Evolutionary conservation across 2,329 filamentous ascomycete species (phyloP), one percentile per base, ranked within the genome.

Genomic region (Aspergillus fumigatiaffinis): DNA sequence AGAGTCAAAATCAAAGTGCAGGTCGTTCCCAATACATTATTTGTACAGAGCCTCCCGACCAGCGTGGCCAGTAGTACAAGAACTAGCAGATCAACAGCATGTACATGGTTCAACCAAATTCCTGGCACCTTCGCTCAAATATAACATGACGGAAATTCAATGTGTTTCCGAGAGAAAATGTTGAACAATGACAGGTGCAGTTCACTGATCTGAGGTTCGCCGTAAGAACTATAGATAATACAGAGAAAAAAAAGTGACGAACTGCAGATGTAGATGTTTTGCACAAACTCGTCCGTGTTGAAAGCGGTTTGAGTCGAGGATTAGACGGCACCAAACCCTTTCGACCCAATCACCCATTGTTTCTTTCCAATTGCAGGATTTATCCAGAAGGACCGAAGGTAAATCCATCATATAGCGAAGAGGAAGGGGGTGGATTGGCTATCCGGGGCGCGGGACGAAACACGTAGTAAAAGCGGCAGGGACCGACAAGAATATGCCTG

Each of bases 381-480:
- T n/a, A 38, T 7, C 6, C 14, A 38, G 32, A 32, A 32, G 12
- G 29, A 38, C 8, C 14, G 32, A 38, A 6, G 32, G 32, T 6
- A 38, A 32, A 17, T 17, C 32, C 32, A 38, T 17, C 32, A 38
- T 38, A 17, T 6, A 38, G 14, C 14, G 32, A 38, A 3, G 32
- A 38, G 32, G 32, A 17, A 38, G 32, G 14, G 14, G 14, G 14
- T 38, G 32, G 1, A 38, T 38, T 17, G 14, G 14, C 14, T 38
- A 38, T 38, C 14, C 32, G 5, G 32, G 5, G 14, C 32, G 32
- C 14, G 32, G 28, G 50, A 46, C 2, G n/a, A 41, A 20, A 46
- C 26, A 51, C 51, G 41, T 29, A 53, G 25, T 42, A 41, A 56
- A 56, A 59, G 21, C 50, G 12, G 32, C 51, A 48, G n/a, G 42